A percentile compares a stretch with the other conserved stretches of the same genome.
Evolutionary conservation across 2,329 filamentous ascomycete species (phyloP).

Genomic region (Aspergillus ruber): DNA sequence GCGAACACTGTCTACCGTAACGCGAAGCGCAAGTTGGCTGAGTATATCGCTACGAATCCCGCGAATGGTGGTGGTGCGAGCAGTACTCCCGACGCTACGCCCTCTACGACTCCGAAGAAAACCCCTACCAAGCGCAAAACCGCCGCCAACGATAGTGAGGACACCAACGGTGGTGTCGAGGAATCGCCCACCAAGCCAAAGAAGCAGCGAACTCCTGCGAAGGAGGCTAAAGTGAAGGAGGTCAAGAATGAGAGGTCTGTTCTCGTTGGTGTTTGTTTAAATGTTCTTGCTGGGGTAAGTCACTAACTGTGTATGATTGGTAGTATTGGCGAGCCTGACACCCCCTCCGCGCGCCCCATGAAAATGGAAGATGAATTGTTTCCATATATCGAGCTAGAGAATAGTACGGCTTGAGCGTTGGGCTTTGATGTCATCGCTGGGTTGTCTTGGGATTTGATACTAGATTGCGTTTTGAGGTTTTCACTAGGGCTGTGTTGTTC

Average conservation of each 20-base stretch:
- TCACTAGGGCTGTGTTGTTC: too few species aligned
- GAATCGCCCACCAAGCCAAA: slow-evolving; percentile 15
- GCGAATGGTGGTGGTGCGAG: not conserved
- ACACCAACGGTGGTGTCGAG: slow-evolving; percentile 1
- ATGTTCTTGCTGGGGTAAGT: not conserved
- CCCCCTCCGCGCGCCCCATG: too few species aligned
- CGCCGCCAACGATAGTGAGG: not conserved
- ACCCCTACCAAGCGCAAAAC: slow-evolving; percentile 19
- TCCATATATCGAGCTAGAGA: too few species aligned
- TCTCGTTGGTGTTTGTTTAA: not conserved
- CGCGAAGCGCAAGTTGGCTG: slow-evolving; percentile 32
- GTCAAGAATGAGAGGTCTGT: not conserved
- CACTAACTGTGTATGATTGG: too few species aligned
- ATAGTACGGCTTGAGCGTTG: not conserved
- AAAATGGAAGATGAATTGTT: too few species aligned
- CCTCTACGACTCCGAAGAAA: slow-evolving; percentile 10
- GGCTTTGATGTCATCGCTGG: too few species aligned
- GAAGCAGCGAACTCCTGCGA: slow-evolving; percentile 13
- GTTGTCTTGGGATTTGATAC: too few species aligned
- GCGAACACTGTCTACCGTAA: slow-evolving; percentile 30
- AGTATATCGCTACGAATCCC: slow-evolving; percentile 1
- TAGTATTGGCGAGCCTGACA: too few species aligned
- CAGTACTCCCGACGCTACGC: not conserved
- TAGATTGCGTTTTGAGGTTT: too few species aligned
- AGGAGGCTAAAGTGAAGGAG: slow-evolving; percentile 6